Conservation (phyloP, 148 eudicot species). For the Cornus florida region DNA sequence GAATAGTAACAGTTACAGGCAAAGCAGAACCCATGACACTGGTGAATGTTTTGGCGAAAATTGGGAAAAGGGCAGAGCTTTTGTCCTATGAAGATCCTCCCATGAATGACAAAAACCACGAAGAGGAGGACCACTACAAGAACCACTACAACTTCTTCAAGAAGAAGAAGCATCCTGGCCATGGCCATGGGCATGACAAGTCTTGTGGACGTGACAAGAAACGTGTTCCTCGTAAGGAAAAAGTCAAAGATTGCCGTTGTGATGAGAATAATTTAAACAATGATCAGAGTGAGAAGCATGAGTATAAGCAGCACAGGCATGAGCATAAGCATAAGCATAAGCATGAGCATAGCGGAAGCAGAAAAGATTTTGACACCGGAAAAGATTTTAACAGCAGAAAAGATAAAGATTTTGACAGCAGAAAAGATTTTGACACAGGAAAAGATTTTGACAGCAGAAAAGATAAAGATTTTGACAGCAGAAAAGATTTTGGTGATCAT, state of each 20-base stretch:
- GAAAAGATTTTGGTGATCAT: background rate
- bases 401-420: too few relatives aligned
- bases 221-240: background rate
- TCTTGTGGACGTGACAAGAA: background rate
- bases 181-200: background rate
- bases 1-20: background rate
- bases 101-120: background rate
- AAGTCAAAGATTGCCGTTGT: background rate
- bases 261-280: too few relatives aligned
- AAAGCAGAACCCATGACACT: background rate
- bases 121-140: background rate
- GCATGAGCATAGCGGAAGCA: background rate
- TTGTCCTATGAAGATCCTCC: background rate
- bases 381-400: too few relatives aligned
- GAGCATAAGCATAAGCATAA: too few relatives aligned
- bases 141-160: background rate
- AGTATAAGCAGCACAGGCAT: too few relatives aligned
- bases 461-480: too few relatives aligned
- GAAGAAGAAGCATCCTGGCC: too few relatives aligned
- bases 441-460: too few relatives aligned
- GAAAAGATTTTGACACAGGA: too few relatives aligned
- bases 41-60: background rate
- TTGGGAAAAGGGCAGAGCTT: background rate
- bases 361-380: too few relatives aligned
- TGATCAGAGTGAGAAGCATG: too few relatives aligned